These are phyloP conservation scores for Balakata baccata DNA, from an alignment of 345 rosid species.

Conservation along the genomic window DNA sequence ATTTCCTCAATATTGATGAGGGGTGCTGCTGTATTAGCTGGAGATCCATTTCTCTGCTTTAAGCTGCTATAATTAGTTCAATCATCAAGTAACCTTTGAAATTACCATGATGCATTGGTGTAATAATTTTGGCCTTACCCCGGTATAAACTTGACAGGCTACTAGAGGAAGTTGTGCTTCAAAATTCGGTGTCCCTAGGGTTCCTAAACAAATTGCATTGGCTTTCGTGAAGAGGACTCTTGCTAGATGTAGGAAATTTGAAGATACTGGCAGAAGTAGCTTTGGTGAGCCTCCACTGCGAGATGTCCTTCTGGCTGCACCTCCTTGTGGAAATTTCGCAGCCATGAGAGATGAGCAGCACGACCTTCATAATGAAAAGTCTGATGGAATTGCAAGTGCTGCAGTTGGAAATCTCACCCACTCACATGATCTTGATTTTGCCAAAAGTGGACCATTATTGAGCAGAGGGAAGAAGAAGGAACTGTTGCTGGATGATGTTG, in stretches of 20 bases:
- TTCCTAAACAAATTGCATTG: constrained; percentile 48
- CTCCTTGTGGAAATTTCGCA: constrained; percentile 23
- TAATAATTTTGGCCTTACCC: constrained; percentile 10
- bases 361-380: constrained; percentile 18
- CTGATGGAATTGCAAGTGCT: constrained; percentile 25
- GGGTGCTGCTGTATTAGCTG: neutral
- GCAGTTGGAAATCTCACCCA: constrained; percentile 11
- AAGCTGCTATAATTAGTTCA: neutral
- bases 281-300: constrained; percentile 47
- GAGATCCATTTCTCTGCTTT: neutral
- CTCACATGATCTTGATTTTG: constrained; percentile 31
- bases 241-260: constrained; percentile 49
- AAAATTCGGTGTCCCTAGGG: constrained; percentile 41
- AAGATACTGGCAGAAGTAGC: constrained; percentile 56
- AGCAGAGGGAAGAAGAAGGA: constrained; percentile 56
- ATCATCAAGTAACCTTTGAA: neutral
- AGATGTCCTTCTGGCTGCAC: constrained; percentile 39
- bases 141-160: constrained; percentile 39
- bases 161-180: constrained; percentile 44
- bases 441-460: constrained; percentile 37
- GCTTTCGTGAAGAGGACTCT: constrained; percentile 53
- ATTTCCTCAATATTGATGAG: neutral
- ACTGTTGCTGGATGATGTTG: constrained; percentile 48
- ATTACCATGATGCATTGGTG: neutral
- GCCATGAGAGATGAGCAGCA: constrained; percentile 22